A percentile compares a stretch with the other conserved stretches of the same genome.
Conservation (phyloP, 176 grass and related monocot species). For the Metroxylon sagu region DNA sequence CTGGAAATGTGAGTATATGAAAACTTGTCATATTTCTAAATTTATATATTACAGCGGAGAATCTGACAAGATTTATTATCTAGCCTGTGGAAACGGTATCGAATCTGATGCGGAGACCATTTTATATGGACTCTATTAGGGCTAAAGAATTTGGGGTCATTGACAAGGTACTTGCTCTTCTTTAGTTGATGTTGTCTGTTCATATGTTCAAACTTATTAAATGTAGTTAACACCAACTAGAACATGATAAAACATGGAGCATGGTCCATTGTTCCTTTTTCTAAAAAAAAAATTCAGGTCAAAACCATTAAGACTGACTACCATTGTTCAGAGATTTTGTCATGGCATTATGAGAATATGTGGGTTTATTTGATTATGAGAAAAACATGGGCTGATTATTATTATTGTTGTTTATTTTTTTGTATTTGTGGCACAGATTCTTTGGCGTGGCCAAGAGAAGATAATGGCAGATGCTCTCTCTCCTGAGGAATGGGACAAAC, state of each 20-base stretch:
- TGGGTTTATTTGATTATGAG: constrained; percentile 1
- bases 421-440: constrained; percentile 46
- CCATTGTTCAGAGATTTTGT: too few species aligned
- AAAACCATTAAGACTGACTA: too few species aligned
- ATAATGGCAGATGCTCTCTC: constrained; percentile 72
- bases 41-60: not conserved
- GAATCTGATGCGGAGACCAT: constrained; percentile 56
- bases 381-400: too few species aligned
- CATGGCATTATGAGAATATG: constrained; percentile 12
- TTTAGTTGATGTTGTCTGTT: not conserved
- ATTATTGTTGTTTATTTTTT: not conserved
- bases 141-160: constrained; percentile 94
- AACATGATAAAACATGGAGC: too few species aligned
- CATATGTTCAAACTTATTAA: not conserved
- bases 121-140: constrained; percentile 69
- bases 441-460: constrained; percentile 62
- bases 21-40: constrained; percentile 9
- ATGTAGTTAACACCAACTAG: not conserved
- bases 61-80: constrained; percentile 15
- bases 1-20: constrained; percentile 69
- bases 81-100: constrained; percentile 73
- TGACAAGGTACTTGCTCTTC: constrained; percentile 72
- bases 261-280: too few species aligned
- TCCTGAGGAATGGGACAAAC: constrained; percentile 50
- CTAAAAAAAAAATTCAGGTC: too few species aligned